phyloP scores from a whole-genome alignment of 345 rosid genomes.

The Euclidium syriacum region DNA sequence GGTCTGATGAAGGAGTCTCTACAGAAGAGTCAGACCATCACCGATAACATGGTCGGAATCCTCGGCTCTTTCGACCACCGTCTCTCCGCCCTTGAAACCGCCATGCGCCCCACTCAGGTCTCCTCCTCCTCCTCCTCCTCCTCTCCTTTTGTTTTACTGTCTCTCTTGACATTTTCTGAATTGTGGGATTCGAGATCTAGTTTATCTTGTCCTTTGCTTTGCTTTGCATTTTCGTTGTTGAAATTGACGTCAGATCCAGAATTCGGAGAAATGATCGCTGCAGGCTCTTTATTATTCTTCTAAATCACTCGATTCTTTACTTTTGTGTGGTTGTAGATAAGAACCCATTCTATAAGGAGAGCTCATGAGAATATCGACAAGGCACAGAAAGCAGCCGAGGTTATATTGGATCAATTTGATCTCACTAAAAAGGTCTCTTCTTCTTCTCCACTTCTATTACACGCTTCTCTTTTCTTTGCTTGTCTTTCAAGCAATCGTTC shows the following conservation, averaged over 20 bases:
- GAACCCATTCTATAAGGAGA: slow-evolving; percentile 84
- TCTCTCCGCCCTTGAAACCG: slow-evolving; percentile 96
- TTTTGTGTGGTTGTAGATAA: slow-evolving; percentile 42
- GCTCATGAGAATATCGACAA: slow-evolving; percentile 92
- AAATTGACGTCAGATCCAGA: background rate
- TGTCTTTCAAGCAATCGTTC: slow-evolving; percentile 19
- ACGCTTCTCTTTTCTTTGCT: background rate
- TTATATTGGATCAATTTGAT: slow-evolving; percentile 72
- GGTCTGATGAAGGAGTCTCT: slow-evolving; percentile 57
- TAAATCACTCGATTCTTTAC: background rate
- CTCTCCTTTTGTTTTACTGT: background rate
- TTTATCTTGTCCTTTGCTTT: background rate
- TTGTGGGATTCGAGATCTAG: slow-evolving; percentile 3
- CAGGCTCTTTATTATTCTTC: background rate
- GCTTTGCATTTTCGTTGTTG: background rate
- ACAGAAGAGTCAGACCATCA: slow-evolving; percentile 79
- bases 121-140: background rate
- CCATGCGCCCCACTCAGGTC: slow-evolving; percentile 99
- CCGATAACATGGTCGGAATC: slow-evolving; percentile 88
- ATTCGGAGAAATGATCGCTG: background rate
- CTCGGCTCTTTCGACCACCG: slow-evolving; percentile 97
- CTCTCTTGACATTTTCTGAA: background rate
- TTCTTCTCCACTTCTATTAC: background rate
- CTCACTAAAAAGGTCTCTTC: slow-evolving; percentile 61
- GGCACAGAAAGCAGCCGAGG: slow-evolving; percentile 72